Evolutionary conservation across 306 rosid species (phyloP), one percentile per base, ranked within the genome.

Genomic region (Astragalus glycyphyllos): DNA sequence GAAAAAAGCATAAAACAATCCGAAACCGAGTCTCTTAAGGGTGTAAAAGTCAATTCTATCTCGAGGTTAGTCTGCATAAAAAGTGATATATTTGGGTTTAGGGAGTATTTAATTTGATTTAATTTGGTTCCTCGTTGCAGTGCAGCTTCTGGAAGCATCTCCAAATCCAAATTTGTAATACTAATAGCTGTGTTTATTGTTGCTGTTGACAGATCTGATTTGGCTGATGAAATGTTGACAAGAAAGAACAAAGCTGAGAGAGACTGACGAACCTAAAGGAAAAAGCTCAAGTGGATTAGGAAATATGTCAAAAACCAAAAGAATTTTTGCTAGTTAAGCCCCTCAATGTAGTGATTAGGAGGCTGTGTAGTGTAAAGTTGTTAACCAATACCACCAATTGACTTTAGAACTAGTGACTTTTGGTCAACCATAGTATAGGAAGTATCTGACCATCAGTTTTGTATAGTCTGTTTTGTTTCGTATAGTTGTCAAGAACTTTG

Each of bases 61-160:
- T 72, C 71, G 61, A 77, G 83, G 81, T 83, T 66, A 67, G 84
- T 65, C 6, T 32, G 38, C 44, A 34, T 68, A 8, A 60, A n/a
- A 11, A 32, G 49, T 37, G 46, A 61, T 20, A 63, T 50, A 42
- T 60, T 66, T 17, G n/a, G n/a, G n/a, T n/a, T n/a, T 20, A 20
- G 23, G 23, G 23, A 20, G 23, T 20, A 20, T 20, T 20, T 20
- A 20, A n/a, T n/a, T n/a, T n/a, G n/a, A 20, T 20, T 20, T 20
- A 20, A 54, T 41, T 77, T 40, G 12, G 12, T 34, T 47, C 54
- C 55, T 47, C 44, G 51, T 78, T 75, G n/a, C n/a, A n/a, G 62
- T 20, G 23, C 23, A 20, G 23, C 23, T 20, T 20, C 23, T 20
- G 23, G 23, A 20, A 20, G 2, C 23, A 20, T 20, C 23, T 20